These are phyloP conservation scores for Globisporangium cederbergense DNA, from an alignment of 352 stramenopile species.

Conservation along the genomic window DNA sequence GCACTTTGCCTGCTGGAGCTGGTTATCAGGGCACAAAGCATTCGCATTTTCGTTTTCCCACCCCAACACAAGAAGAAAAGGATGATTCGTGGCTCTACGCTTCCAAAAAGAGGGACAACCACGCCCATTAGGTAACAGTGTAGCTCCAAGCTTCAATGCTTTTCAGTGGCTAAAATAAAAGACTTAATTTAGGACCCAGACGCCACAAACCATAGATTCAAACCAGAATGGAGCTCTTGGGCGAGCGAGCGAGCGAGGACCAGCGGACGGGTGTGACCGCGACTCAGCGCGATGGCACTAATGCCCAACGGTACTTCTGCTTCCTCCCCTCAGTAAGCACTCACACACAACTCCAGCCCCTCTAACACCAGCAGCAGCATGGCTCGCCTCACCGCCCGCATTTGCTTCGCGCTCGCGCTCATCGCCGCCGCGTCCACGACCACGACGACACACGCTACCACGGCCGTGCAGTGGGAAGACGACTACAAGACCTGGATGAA, in stretches of 20 bases:
- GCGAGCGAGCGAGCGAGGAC: background rate
- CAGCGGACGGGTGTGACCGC: background rate
- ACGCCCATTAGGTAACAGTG: conserved; percentile 1
- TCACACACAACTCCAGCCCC: background rate
- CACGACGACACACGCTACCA: background rate
- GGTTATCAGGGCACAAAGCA: conserved; percentile 1
- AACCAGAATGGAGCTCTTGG: conserved; percentile 2
- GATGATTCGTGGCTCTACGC: background rate
- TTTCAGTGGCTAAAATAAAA: background rate
- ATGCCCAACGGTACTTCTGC: background rate
- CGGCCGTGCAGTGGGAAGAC: background rate
- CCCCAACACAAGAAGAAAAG: background rate
- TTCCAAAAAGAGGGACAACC: conserved; percentile 1
- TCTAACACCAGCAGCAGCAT: background rate
- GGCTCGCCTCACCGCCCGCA: background rate
- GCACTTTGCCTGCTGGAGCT: background rate
- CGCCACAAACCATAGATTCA: background rate
- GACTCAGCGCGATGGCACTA: background rate
- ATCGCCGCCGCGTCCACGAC: background rate
- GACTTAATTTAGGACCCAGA: background rate
- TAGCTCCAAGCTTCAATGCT: accelerated
- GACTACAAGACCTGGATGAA: conserved; percentile 16
- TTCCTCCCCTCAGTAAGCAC: background rate
- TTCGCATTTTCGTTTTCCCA: background rate
- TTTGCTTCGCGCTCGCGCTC: conserved; percentile 10